Percentiles rank a stretch among this genome's conserved stretches.
These are phyloP conservation scores for Rhizopus stolonifer DNA, from an alignment of 371 early-diverging fungal genomes.

Conservation along the genomic window DNA sequence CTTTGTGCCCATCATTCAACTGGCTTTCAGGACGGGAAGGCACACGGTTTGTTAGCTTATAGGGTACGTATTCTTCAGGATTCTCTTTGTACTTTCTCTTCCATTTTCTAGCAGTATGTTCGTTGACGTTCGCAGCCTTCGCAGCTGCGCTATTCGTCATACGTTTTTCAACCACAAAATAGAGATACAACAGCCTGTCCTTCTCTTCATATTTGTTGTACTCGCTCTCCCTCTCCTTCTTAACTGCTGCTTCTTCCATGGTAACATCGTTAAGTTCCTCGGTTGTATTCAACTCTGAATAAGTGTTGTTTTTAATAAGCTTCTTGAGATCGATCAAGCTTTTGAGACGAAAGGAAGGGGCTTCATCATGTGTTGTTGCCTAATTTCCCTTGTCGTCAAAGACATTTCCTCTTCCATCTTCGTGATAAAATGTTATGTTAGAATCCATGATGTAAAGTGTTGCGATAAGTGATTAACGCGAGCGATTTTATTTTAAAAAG, in stretches of 20 bases:
- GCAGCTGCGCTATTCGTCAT: neutral
- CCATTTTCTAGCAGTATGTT: neutral
- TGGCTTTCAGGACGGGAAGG: neutral
- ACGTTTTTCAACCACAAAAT: conserved; percentile 1
- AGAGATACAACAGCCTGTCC: conserved; percentile 8
- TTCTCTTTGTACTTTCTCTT: neutral
- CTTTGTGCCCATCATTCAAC: conserved; percentile 1
- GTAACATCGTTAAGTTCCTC: conserved; percentile 6
- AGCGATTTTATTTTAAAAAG: too few relatives aligned
- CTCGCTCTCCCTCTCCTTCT: conserved; percentile 3
- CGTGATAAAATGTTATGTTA: too few relatives aligned
- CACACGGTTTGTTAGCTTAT: neutral
- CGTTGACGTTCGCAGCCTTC: neutral
- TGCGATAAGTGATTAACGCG: too few relatives aligned
- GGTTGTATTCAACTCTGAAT: conserved; percentile 5
- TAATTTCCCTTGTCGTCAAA: neutral
- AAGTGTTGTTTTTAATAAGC: conserved; percentile 10
- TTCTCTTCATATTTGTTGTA: conserved; percentile 8
- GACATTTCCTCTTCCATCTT: too few relatives aligned
- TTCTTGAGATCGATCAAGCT: too few relatives aligned
- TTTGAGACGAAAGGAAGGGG: neutral
- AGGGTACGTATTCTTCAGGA: neutral
- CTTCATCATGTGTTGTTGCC: neutral
- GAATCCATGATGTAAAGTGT: too few relatives aligned
- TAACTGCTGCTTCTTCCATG: conserved; percentile 1